Percentiles rank a stretch among this genome's conserved stretches.
These are phyloP conservation scores for Psilocybe tampanensis DNA, from an alignment of 768 basidiomycete species.

Conservation along the genomic window DNA sequence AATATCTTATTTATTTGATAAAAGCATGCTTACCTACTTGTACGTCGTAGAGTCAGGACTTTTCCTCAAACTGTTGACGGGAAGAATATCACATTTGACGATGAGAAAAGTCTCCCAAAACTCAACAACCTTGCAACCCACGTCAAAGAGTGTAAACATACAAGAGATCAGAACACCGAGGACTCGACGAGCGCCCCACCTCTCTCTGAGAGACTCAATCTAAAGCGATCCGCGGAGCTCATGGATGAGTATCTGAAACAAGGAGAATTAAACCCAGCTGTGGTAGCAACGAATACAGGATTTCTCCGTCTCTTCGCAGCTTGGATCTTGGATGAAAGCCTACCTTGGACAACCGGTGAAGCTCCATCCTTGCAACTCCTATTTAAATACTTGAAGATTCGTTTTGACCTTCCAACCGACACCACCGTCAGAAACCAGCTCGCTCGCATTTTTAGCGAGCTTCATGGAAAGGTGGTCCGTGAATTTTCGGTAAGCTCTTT, in stretches of 20 bases:
- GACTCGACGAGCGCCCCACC: not conserved
- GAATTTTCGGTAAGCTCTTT: constrained; percentile 26
- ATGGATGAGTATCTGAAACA: constrained; percentile 32
- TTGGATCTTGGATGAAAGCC: constrained; percentile 33
- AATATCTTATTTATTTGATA: not conserved
- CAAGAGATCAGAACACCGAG: not conserved
- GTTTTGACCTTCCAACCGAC: constrained; percentile 20
- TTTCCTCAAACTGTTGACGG: not conserved
- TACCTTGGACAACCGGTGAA: constrained; percentile 32
- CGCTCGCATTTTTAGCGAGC: constrained; percentile 21
- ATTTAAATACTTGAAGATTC: constrained; percentile 27
- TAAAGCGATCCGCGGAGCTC: constrained; percentile 21
- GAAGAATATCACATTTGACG: constrained; percentile 18
- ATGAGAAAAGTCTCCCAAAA: constrained; percentile 20
- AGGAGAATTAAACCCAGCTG: constrained; percentile 34
- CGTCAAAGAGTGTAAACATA: constrained; percentile 7
- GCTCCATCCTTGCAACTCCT: constrained; percentile 16
- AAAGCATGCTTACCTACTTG: not conserved
- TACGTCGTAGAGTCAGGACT: not conserved
- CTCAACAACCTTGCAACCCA: constrained; percentile 31
- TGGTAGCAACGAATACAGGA: constrained; percentile 24
- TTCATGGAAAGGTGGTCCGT: constrained; percentile 23
- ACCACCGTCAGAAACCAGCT: constrained; percentile 26
- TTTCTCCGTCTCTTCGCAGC: constrained; percentile 32
- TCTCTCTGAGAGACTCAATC: not conserved